These are phyloP conservation scores for Tulasnella sp. DNA, from an alignment of 768 basidiomycete genomes.

Conservation along the genomic window DNA sequence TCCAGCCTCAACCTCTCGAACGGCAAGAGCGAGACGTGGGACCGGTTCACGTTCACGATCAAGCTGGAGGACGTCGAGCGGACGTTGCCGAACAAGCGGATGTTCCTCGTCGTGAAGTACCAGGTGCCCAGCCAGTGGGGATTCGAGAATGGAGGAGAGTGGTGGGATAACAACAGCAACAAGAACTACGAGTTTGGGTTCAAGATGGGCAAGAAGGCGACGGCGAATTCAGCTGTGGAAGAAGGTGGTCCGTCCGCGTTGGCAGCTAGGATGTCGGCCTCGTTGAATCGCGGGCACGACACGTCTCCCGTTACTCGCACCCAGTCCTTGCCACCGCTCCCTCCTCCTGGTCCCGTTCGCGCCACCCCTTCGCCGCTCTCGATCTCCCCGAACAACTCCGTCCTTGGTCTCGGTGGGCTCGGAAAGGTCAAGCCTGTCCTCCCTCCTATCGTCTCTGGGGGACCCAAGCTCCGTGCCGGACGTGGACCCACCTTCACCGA, in stretches of 20 bases:
- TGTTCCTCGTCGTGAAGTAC: conserved; percentile 79
- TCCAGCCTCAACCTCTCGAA: not conserved
- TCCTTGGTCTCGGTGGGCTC: not conserved
- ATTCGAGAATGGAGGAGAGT: conserved; percentile 65
- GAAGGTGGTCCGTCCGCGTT: conserved; percentile 13
- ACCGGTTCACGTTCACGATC: conserved; percentile 78
- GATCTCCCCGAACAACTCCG: conserved; percentile 11
- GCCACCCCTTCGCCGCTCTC: not conserved
- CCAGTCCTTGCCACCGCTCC: conserved; percentile 24
- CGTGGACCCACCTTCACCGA: conserved; percentile 28
- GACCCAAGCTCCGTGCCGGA: conserved; percentile 23
- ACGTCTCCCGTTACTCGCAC: not conserved
- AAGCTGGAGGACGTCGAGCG: conserved; percentile 68
- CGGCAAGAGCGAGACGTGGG: conserved; percentile 42
- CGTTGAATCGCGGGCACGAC: not conserved
- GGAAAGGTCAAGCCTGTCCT: conserved; percentile 18
- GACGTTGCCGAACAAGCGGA: conserved; percentile 72
- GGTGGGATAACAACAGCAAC: conserved; percentile 90
- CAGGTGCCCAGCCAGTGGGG: conserved; percentile 38
- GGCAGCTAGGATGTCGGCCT: conserved; percentile 14
- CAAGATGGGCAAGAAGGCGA: conserved; percentile 36
- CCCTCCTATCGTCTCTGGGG: not conserved
- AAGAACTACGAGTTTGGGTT: conserved; percentile 81
- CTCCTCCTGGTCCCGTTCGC: conserved; percentile 27
- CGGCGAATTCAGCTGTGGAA: not conserved